These are phyloP conservation scores for Fusarium dlaminii DNA, from an alignment of 2,329 filamentous ascomycete genomes.

Conservation along the genomic window DNA sequence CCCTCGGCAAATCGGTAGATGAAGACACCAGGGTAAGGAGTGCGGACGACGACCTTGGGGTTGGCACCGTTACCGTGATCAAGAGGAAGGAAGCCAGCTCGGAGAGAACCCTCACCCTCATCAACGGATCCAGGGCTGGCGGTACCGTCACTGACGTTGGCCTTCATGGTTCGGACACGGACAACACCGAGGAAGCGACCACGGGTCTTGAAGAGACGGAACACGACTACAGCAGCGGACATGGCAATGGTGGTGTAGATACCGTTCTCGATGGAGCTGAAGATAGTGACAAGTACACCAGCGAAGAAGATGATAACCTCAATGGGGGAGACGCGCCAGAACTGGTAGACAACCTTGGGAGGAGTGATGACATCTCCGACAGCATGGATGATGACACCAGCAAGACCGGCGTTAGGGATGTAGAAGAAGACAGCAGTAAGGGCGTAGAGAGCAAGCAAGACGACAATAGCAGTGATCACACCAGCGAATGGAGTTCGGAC, in stretches of 20 bases:
- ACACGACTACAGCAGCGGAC: conserved; percentile 77
- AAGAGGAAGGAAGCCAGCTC: conserved; percentile 58
- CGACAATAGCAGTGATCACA: conserved; percentile 83
- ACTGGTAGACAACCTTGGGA: conserved; percentile 84
- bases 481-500: conserved; percentile 88
- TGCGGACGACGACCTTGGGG: conserved; percentile 55
- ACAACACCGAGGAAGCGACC: conserved; percentile 83
- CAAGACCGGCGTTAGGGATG: conserved; percentile 79
- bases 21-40: conserved; percentile 63
- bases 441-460: conserved; percentile 85
- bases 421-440: conserved; percentile 87
- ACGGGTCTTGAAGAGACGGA: conserved; percentile 79
- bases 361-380: conserved; percentile 87
- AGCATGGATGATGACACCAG: conserved; percentile 90
- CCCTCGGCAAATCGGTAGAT: conserved; percentile 65
- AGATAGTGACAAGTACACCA: conserved; percentile 84
- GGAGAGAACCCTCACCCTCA: conserved; percentile 56
- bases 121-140: conserved; percentile 48
- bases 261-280: conserved; percentile 83
- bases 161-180: conserved; percentile 85
- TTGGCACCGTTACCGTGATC: conserved; percentile 63
- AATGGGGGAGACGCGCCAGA: conserved; percentile 85
- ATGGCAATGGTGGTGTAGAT: conserved; percentile 82
- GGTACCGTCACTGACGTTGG: conserved; percentile 70
- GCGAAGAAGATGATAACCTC: conserved; percentile 88